phyloP scores from a whole-genome alignment of 1,139 yeast species.

The Kodamaea sp. region DNA sequence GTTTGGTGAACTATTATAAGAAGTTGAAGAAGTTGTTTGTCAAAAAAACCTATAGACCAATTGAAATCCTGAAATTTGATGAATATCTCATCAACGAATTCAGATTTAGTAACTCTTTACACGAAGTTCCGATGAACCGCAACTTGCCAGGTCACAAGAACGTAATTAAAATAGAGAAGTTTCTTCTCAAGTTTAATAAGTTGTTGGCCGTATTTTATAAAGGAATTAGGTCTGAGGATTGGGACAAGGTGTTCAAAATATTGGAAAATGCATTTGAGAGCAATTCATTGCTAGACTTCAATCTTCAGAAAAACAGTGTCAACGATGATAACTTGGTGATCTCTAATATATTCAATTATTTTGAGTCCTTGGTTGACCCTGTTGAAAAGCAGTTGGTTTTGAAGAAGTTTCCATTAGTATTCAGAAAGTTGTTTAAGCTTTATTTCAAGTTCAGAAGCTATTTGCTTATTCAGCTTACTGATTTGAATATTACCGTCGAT shows the following conservation, averaged over 20 bases:
- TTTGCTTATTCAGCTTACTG: slow-evolving; percentile 66
- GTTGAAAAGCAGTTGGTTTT: slow-evolving; percentile 45
- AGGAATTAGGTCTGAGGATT: slow-evolving; percentile 67
- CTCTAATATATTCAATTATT: slow-evolving; percentile 70
- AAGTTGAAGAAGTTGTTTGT: slow-evolving; percentile 72
- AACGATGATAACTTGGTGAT: slow-evolving; percentile 61
- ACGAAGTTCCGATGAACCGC: slow-evolving; percentile 51
- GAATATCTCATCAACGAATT: slow-evolving; percentile 40
- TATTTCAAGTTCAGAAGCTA: slow-evolving; percentile 69
- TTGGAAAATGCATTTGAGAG: slow-evolving; percentile 63
- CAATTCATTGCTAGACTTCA: slow-evolving; percentile 61
- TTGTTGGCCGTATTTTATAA: slow-evolving; percentile 61
- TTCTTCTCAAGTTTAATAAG: slow-evolving; percentile 65
- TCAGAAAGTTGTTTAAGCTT: slow-evolving; percentile 65
- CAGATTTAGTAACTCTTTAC: slow-evolving; percentile 42
- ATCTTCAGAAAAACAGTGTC: slow-evolving; percentile 39
- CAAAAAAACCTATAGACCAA: slow-evolving; percentile 78
- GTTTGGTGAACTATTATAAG: slow-evolving; percentile 60
- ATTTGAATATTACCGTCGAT: slow-evolving; percentile 52
- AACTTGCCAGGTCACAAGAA: slow-evolving; percentile 51
- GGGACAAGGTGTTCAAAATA: slow-evolving; percentile 76
- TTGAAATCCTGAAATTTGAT: slow-evolving; percentile 44
- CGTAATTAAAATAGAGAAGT: slow-evolving; percentile 49
- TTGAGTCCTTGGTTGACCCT: slow-evolving; percentile 55
- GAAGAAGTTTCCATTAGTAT: slow-evolving; percentile 65